A percentile compares a stretch with the other conserved stretches of the same genome.
phyloP scores from a whole-genome alignment of 345 rosid genomes.

The Trapa bicornis region DNA sequence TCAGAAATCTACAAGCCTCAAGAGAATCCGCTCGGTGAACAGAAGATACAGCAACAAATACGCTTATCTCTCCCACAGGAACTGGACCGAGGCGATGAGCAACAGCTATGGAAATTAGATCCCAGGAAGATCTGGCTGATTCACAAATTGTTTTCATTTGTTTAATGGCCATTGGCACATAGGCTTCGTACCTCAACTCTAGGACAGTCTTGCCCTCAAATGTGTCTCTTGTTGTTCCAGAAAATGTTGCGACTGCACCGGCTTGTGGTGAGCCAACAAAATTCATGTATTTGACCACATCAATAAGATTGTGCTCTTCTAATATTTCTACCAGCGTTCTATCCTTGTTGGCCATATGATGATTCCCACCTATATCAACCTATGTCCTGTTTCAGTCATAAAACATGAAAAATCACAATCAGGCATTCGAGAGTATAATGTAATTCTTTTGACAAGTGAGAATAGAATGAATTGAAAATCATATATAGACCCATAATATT shows the following conservation, averaged over 20 bases:
- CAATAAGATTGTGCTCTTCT: conserved; percentile 44
- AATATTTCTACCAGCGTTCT: conserved; percentile 48
- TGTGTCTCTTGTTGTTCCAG: conserved; percentile 63
- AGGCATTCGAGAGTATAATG: neutral
- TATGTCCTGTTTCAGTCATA: neutral
- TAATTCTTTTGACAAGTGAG: neutral
- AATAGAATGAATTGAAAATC: neutral
- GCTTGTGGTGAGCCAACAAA: conserved; percentile 59
- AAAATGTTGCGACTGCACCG: conserved; percentile 61
- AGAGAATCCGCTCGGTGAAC: conserved; percentile 76
- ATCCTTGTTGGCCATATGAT: conserved; percentile 42
- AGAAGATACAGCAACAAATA: conserved; percentile 69
- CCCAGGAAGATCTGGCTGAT: conserved; percentile 63
- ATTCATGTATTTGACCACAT: conserved; percentile 43
- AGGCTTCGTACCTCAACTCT: conserved; percentile 84
- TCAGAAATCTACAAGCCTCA: conserved; percentile 74
- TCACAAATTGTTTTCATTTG: conserved; percentile 45
- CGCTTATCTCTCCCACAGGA: conserved; percentile 79
- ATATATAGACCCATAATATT: neutral
- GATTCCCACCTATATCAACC: neutral
- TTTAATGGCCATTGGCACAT: conserved; percentile 70
- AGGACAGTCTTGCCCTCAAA: conserved; percentile 68
- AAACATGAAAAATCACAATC: neutral
- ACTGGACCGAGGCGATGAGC: conserved; percentile 74
- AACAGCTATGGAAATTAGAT: conserved; percentile 54